A percentile compares a stretch with the other conserved stretches of the same genome.
phyloP scores from a whole-genome alignment of 2,329 filamentous ascomycete genomes.

The Cladosporium colombiae region DNA sequence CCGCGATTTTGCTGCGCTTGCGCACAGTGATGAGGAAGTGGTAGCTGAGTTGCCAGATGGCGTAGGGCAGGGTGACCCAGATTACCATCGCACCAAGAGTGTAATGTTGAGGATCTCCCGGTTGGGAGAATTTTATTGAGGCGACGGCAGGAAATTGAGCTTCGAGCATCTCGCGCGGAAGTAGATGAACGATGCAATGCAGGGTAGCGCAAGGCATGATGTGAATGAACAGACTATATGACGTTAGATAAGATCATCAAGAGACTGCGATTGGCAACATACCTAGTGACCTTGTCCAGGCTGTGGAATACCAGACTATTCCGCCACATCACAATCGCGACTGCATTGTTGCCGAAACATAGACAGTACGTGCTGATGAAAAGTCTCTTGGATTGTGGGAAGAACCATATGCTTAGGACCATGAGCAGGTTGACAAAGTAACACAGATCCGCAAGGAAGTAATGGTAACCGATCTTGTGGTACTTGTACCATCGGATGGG shows the following conservation, averaged over 20 bases:
- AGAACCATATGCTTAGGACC: slow-evolving; percentile 82
- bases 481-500: slow-evolving; percentile 92
- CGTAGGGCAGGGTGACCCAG: slow-evolving; percentile 92
- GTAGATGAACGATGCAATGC: slow-evolving; percentile 86
- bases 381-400: slow-evolving; percentile 84
- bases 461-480: slow-evolving; percentile 88
- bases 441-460: slow-evolving; percentile 95
- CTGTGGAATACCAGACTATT: slow-evolving; percentile 98
- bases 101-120: slow-evolving; percentile 74
- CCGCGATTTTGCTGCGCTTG: slow-evolving; percentile 92
- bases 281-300: slow-evolving; percentile 94
- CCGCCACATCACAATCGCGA: slow-evolving; percentile 98
- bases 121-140: slow-evolving; percentile 68
- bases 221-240: slow-evolving; percentile 83
- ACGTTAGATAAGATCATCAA: slow-evolving; percentile 14
- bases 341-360: slow-evolving; percentile 92
- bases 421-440: slow-evolving; percentile 95
- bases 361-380: slow-evolving; percentile 92
- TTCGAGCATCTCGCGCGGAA: slow-evolving; percentile 64
- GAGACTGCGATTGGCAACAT: slow-evolving; percentile 21
- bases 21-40: slow-evolving; percentile 95
- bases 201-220: slow-evolving; percentile 97
- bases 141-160: slow-evolving; percentile 81
- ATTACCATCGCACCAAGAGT: slow-evolving; percentile 80
- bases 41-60: slow-evolving; percentile 88